A percentile compares a stretch with the other conserved stretches of the same genome.
These are phyloP conservation scores for Magnolia sinica DNA, from an alignment of 164 flowering plant species.

Conservation along the genomic window DNA sequence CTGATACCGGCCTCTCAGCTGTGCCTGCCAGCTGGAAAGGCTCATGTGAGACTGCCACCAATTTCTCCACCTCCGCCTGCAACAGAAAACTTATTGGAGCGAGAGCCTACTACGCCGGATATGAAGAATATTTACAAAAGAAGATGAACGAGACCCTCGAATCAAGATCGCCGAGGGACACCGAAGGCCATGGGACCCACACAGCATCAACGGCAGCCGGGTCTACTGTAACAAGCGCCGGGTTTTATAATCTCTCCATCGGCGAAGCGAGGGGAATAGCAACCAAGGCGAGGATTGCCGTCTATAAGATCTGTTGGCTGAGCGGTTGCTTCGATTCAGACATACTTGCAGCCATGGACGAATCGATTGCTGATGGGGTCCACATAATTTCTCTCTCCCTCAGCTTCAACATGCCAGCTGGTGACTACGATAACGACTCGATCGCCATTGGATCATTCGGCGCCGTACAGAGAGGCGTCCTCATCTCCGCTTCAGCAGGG, in stretches of 20 bases:
- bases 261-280: conserved; percentile 91
- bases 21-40: conserved; percentile 70
- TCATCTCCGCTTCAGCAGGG: conserved; percentile 87
- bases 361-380: conserved; percentile 65
- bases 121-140: conserved; percentile 24
- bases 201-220: conserved; percentile 92
- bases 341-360: conserved; percentile 28
- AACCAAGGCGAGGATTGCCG: conserved; percentile 39
- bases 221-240: conserved; percentile 50
- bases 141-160: conserved; percentile 40
- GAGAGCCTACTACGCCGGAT: conserved; percentile 53
- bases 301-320: conserved; percentile 31
- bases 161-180: conserved; percentile 70
- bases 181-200: conserved; percentile 91
- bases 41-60: conserved; percentile 36
- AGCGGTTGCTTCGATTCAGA: conserved; percentile 26
- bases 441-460: conserved; percentile 88
- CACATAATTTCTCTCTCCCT: conserved; percentile 83
- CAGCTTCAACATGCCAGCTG: conserved; percentile 52
- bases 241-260: conserved; percentile 45
- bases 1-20: conserved; percentile 43
- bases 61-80: conserved; percentile 49
- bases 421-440: conserved; percentile 56
- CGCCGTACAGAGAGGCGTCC: conserved; percentile 57
- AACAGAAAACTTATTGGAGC: conserved; percentile 81